Conservation (phyloP, 805 yeast genomes). For the Wickerhamomyces silvicola region DNA sequence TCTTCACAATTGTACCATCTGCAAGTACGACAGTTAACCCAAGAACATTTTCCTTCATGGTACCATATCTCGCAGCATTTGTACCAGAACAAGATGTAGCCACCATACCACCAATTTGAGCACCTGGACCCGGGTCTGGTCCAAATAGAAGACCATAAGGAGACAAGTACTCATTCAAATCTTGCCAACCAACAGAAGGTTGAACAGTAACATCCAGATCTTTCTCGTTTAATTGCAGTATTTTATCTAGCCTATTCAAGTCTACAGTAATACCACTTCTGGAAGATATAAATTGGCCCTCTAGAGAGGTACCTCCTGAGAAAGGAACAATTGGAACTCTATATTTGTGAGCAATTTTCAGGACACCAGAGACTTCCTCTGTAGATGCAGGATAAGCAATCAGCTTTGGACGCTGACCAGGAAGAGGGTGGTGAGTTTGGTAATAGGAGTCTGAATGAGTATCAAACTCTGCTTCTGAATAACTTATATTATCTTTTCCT, state of each 20-base stretch:
- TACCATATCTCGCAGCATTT: conserved; percentile 72
- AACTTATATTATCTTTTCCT: conserved; percentile 29
- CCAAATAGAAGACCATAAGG: conserved; percentile 58
- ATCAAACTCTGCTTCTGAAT: conserved; percentile 34
- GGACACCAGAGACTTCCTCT: conserved; percentile 56
- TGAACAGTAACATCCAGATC: conserved; percentile 72
- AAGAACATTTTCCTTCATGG: conserved; percentile 69
- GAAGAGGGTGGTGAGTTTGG: conserved; percentile 55
- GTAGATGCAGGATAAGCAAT: conserved; percentile 60
- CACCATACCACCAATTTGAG: conserved; percentile 72
- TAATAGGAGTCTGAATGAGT: conserved; percentile 56
- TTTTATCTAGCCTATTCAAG: conserved; percentile 50
- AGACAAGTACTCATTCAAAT: conserved; percentile 44
- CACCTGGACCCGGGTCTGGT: conserved; percentile 78
- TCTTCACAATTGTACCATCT: conserved; percentile 73
- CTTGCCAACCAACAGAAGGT: conserved; percentile 79
- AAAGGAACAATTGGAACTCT: conserved; percentile 69
- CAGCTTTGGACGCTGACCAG: conserved; percentile 50
- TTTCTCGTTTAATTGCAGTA: conserved; percentile 48
- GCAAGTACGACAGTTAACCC: conserved; percentile 69
- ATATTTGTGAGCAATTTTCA: conserved; percentile 56
- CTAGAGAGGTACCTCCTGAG: conserved; percentile 74
- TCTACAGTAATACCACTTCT: conserved; percentile 64
- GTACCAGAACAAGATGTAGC: conserved; percentile 79
- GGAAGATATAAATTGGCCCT: conserved; percentile 75